phyloP scores from a whole-genome alignment of 164 flowering plant genomes.

The Buxus sempervirens region DNA sequence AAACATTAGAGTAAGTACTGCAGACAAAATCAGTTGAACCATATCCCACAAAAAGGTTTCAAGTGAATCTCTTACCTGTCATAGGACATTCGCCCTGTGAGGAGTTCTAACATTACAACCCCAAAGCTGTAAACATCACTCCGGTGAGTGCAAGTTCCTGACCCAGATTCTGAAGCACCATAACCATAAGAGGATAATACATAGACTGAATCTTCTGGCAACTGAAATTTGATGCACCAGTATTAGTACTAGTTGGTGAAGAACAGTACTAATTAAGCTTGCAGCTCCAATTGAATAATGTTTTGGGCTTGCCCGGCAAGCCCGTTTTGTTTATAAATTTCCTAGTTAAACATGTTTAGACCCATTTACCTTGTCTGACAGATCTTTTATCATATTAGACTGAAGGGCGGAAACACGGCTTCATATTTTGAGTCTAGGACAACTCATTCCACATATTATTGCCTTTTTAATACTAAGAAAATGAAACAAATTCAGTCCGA shows the following conservation, averaged over 20 bases:
- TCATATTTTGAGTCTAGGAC: too few species aligned
- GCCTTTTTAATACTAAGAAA: too few species aligned
- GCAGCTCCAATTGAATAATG: too few species aligned
- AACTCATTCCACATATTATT: too few species aligned
- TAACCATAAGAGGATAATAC: constrained; percentile 37
- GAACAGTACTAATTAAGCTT: background rate
- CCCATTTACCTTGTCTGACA: too few species aligned
- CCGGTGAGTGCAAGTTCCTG: constrained; percentile 54
- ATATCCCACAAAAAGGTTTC: background rate
- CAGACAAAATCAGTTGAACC: background rate
- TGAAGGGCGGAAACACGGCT: too few species aligned
- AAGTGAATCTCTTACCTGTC: constrained; percentile 43
- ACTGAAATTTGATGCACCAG: constrained; percentile 20
- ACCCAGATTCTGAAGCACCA: constrained; percentile 70
- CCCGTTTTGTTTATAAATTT: too few species aligned
- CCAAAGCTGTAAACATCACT: constrained; percentile 89
- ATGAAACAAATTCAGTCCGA: too few species aligned
- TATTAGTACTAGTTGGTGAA: constrained; percentile 4
- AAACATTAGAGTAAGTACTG: background rate
- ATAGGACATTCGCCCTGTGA: constrained; percentile 61
- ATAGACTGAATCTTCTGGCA: constrained; percentile 16
- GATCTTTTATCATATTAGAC: too few species aligned
- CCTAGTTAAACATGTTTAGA: too few species aligned
- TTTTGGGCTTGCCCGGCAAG: too few species aligned
- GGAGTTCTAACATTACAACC: constrained; percentile 79